Conservation (phyloP, 2,329 filamentous ascomycete genomes). For the Pseudodiploospora longispora region DNA sequence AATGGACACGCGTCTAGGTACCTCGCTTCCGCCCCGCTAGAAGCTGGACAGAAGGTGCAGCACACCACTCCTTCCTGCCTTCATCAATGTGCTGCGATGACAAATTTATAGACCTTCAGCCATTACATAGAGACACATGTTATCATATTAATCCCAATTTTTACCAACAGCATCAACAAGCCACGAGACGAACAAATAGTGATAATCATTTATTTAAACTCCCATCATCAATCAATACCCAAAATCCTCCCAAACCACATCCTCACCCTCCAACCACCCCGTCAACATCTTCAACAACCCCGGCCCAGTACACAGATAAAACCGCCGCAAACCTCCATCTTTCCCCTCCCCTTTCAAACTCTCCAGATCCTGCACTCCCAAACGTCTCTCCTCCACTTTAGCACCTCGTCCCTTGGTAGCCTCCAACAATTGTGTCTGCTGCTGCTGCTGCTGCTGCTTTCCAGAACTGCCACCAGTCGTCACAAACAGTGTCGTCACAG, state of each 20-base stretch:
- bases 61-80: too few species aligned
- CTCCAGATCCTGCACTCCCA: conserved; percentile 35
- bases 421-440: conserved; percentile 20
- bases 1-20: too few species aligned
- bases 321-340: conserved; percentile 24
- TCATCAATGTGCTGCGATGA: too few species aligned
- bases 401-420: conserved; percentile 27
- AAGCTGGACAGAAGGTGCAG: too few species aligned
- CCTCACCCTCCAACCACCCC: conserved; percentile 47
- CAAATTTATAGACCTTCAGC: too few species aligned
- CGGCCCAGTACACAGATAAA: conserved; percentile 42
- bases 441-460: conserved; percentile 11
- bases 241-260: conserved; percentile 53
- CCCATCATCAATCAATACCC: conserved; percentile 36
- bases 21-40: too few species aligned
- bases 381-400: conserved; percentile 27
- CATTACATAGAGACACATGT: too few species aligned
- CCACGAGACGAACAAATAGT: not conserved
- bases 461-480: conserved; percentile 38
- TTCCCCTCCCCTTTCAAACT: conserved; percentile 27
- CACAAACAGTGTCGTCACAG: conserved; percentile 53
- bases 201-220: not conserved
- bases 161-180: not conserved
- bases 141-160: too few species aligned
- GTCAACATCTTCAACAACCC: conserved; percentile 32